A percentile compares a stretch with the other conserved stretches of the same genome.
Conservation (phyloP, 116 monocot species). For the Dioscorea cayenensis region DNA sequence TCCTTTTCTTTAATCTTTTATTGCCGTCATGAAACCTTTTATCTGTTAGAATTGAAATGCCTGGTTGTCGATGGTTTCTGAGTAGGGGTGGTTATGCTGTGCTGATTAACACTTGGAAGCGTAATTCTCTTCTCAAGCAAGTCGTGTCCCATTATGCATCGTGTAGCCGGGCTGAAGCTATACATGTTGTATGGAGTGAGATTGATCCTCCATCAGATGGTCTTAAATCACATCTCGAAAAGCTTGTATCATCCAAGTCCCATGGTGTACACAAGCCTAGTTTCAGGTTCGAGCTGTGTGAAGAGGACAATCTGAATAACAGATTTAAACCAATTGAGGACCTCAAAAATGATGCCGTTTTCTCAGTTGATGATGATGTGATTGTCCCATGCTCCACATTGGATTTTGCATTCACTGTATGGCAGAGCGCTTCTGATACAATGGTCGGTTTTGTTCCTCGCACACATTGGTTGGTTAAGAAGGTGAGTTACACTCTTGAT, state of each 20-base stretch:
- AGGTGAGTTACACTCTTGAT: slow-evolving; percentile 9
- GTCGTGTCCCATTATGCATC: slow-evolving; percentile 48
- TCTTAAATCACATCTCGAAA: slow-evolving; percentile 13
- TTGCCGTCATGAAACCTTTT: background rate
- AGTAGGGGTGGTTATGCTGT: slow-evolving; percentile 30
- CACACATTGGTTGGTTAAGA: slow-evolving; percentile 40
- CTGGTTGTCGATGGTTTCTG: background rate
- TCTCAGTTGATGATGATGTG: slow-evolving; percentile 78
- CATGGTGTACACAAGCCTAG: slow-evolving; percentile 5
- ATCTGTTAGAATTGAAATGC: background rate
- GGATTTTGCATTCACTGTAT: slow-evolving; percentile 55
- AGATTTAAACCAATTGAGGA: slow-evolving; percentile 54
- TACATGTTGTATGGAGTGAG: slow-evolving; percentile 46
- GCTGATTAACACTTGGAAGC: slow-evolving; percentile 44
- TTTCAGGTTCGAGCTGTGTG: slow-evolving; percentile 46
- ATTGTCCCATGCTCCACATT: slow-evolving; percentile 48
- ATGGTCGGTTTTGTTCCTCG: slow-evolving; percentile 89
- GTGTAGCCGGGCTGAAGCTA: slow-evolving; percentile 23
- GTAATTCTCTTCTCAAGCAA: slow-evolving; percentile 44
- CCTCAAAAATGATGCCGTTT: slow-evolving; percentile 49
- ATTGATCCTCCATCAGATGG: slow-evolving; percentile 22
- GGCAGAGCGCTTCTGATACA: slow-evolving; percentile 46
- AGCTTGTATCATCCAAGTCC: slow-evolving; percentile 11
- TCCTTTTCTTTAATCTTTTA: background rate
- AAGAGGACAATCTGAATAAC: slow-evolving; percentile 67